Evolutionary conservation across 163 green algal species (phyloP), one percentile per base, ranked within the genome.

Genomic region (Chlorella variabilis): DNA sequence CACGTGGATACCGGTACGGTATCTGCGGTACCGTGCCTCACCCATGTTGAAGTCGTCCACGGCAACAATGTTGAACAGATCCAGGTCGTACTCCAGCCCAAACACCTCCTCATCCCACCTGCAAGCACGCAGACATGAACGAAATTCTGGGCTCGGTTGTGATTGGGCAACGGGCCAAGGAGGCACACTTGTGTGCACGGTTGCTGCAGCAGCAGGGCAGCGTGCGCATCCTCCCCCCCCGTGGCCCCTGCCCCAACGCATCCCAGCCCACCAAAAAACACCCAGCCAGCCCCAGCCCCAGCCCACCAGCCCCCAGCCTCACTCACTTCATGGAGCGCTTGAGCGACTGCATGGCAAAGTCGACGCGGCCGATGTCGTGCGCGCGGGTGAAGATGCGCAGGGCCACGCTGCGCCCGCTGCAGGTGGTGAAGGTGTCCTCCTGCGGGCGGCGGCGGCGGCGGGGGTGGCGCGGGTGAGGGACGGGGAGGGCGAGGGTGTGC

Each of bases 61-160:
- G 8, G 94, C 94, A 42, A 99, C 97, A 70, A 99, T 98, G 90
- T 99, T 98, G 94, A 99, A 99, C 59, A 98, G 85, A 78, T 98
- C 92, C 73, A 99, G 88, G 87, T 99, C 96, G 83, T 99, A 99
- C 89, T 99, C 96, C 58, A 98, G 91, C 1, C 97, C 89, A 84
- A 91, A 95, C 15, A 90, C 93, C 4, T 98, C 94, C 90, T 99
- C 97, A 84, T 99, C 97, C 96, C 97, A 97, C 70, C 87, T 92
- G 85, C 89, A 84, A 1, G n/a, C 5, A 27, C 15, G 54, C 54
- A 62, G 48, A 17, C 21, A 11, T 17, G 13, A 33, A 36, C n/a
- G n/a, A n/a, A n/a, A n/a, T n/a, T n/a, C n/a, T n/a, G n/a, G n/a
- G n/a, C n/a, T n/a, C n/a, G n/a, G n/a, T n/a, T n/a, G n/a, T n/a